phyloP scores from a whole-genome alignment of 2,329 filamentous ascomycete species.

The Purpureocillium lavendulum region DNA sequence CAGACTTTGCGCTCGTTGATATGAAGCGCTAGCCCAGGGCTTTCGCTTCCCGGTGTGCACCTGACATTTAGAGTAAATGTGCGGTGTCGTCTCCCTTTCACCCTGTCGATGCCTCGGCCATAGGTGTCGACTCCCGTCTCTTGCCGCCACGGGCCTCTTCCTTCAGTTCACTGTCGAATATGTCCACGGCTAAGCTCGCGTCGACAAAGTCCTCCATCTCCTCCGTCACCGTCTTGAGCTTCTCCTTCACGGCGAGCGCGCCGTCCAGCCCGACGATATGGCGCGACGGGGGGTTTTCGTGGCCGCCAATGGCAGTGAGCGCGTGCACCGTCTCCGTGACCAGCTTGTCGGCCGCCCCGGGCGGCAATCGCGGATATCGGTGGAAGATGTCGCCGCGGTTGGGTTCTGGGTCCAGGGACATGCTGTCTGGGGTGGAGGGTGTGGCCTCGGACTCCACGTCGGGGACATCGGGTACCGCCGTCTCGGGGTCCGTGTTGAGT shows the following conservation, averaged over 20 bases:
- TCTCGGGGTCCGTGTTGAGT: constrained; percentile 66
- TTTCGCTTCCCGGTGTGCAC: too few relatives aligned
- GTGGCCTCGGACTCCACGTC: constrained; percentile 15
- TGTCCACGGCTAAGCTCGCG: constrained; percentile 77
- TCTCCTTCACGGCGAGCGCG: constrained; percentile 83
- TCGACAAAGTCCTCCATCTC: constrained; percentile 95
- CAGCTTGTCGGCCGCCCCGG: constrained; percentile 60
- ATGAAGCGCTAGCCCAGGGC: too few relatives aligned
- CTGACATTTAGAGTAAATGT: too few relatives aligned
- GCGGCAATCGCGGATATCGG: constrained; percentile 67
- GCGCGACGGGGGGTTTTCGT: constrained; percentile 88
- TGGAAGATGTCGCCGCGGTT: constrained; percentile 42
- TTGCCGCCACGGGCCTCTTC: constrained; percentile 39
- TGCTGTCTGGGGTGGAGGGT: constrained; percentile 21
- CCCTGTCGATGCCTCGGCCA: background rate
- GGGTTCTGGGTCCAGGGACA: constrained; percentile 22
- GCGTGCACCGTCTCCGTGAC: constrained; percentile 88
- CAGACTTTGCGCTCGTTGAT: too few relatives aligned
- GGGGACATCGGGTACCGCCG: constrained; percentile 30
- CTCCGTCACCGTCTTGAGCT: constrained; percentile 91
- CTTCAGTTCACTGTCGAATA: constrained; percentile 50
- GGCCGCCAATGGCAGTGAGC: constrained; percentile 82
- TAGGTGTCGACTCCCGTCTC: constrained; percentile 1
- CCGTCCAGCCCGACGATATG: constrained; percentile 93
- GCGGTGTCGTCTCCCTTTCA: background rate